phyloP scores from a whole-genome alignment of 2,329 filamentous ascomycete genomes.

The Rutstroemia sp. region DNA sequence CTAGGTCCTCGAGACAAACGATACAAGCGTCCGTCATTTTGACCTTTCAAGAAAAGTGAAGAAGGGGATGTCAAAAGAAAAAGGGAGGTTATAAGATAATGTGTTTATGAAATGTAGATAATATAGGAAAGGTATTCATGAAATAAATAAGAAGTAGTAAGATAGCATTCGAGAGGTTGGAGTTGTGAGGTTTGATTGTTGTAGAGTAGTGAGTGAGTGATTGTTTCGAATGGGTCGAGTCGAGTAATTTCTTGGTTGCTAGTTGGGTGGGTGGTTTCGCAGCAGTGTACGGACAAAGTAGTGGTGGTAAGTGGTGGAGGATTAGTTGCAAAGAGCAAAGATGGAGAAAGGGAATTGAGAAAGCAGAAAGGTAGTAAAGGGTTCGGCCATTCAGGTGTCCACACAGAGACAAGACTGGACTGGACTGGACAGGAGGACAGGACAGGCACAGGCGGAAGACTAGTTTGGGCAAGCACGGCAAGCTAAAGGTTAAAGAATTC shows the following conservation, averaged over 20 bases:
- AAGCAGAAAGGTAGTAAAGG: too few relatives aligned
- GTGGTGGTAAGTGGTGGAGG: too few relatives aligned
- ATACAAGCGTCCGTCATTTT: constrained; percentile 56
- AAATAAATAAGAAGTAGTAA: not conserved
- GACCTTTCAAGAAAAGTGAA: constrained; percentile 6
- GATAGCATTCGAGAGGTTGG: not conserved
- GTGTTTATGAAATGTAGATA: not conserved
- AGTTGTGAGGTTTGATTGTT: too few relatives aligned
- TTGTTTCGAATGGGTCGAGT: not conserved
- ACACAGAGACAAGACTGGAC: too few relatives aligned
- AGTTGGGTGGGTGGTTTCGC: too few relatives aligned
- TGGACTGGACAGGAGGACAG: too few relatives aligned
- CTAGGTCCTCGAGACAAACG: constrained; percentile 58
- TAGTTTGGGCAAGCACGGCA: not conserved
- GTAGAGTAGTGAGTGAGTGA: not conserved
- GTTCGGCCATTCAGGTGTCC: too few relatives aligned
- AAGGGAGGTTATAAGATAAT: not conserved
- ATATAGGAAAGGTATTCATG: not conserved
- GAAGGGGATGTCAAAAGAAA: not conserved
- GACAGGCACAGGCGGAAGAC: too few relatives aligned
- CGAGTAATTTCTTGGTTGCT: not conserved
- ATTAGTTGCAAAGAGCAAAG: too few relatives aligned
- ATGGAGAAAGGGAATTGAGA: too few relatives aligned
- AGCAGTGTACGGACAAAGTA: too few relatives aligned
- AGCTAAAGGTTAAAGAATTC: not conserved